Base-by-base conservation (phyloP, 129 eudicot species). In the Kitagawia praeruptora region DNA sequence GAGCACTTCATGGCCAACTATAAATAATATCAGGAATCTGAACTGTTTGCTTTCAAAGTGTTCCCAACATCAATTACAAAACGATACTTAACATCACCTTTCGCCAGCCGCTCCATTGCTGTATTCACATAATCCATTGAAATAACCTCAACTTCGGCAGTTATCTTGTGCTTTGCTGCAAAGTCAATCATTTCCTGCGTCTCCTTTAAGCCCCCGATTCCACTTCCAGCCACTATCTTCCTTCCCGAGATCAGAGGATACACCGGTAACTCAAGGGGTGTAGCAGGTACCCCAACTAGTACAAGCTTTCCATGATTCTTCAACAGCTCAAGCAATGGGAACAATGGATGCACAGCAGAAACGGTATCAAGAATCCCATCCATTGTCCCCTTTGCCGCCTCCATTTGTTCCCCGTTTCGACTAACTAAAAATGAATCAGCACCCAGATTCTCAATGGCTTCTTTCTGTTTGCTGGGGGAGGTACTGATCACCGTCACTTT, bases 121-220 rank as follows among this genome's bases (percentile, higher is more conserved):
- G 41, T 82, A 44, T 82, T 82, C 61, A 82, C 84, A 49, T 81
- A 82, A 21, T 82, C 77, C 56, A 82, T 82, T 6, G 84, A n/a
- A 31, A 82, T 42, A n/a, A 82, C 25, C 81, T 82, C 81, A 42
- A 82, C 74, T 48, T 82, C 78, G 4, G 85, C 74, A 0, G 85
- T 77, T 67, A 82, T 82, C 45, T 77, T 77, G 77, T 77, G 61
- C 39, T 77, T 74, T 9, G 81, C 85, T 14, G 85, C 85, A 54
- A 82, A 82, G 58, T 82, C 85, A 70, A 82, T 82, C 85, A 82
- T 82, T 61, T 82, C 85, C 45, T 82, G 85, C 0, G 85, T 77
- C 73, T 82, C 82, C 63, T 82, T 78, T 42, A 82, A 3, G 9
- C 82, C 79, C 4, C 85, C 85, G 37, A 58, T 71, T 38, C 31